These are phyloP conservation scores for Malassezia brasiliensis DNA, from an alignment of 1,284 basidiomycete species.

Conservation along the genomic window DNA sequence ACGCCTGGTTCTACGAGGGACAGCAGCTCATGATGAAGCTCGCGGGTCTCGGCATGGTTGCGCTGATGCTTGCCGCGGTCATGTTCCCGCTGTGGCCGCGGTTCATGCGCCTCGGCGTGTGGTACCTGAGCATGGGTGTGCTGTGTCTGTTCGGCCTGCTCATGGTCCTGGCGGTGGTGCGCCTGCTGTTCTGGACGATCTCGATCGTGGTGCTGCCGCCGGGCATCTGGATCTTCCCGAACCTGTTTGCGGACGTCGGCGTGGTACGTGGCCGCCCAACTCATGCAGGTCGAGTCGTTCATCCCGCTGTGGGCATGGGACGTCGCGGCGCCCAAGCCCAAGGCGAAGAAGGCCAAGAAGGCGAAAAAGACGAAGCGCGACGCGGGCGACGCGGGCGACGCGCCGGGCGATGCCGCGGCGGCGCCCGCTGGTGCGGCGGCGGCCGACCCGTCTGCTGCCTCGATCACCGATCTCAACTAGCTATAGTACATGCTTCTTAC, in stretches of 20 bases:
- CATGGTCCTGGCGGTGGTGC: slow-evolving; percentile 80
- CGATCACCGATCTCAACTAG: slow-evolving; percentile 13
- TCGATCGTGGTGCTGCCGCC: slow-evolving; percentile 76
- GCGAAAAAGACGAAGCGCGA: slow-evolving; percentile 5
- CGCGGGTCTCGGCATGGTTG: slow-evolving; percentile 85
- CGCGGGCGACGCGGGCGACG: not conserved
- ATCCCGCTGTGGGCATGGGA: slow-evolving; percentile 98
- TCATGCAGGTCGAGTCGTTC: slow-evolving; percentile 69
- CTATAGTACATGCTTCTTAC: slow-evolving; percentile 7
- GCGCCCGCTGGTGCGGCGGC: not conserved
- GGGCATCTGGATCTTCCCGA: slow-evolving; percentile 98
- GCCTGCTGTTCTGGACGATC: slow-evolving; percentile 86
- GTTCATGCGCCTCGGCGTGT: slow-evolving; percentile 84
- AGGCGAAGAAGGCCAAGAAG: slow-evolving; percentile 20
- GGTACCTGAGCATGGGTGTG: slow-evolving; percentile 82
- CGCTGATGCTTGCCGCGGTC: slow-evolving; percentile 84
- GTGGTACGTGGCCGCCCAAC: slow-evolving; percentile 61
- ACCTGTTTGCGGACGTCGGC: slow-evolving; percentile 95
- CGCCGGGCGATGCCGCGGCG: not conserved
- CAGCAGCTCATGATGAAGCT: slow-evolving; percentile 85
- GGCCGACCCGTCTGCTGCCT: not conserved
- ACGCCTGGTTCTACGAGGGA: slow-evolving; percentile 94
- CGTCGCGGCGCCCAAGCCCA: slow-evolving; percentile 59
- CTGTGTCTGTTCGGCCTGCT: slow-evolving; percentile 82
- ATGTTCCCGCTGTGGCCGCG: slow-evolving; percentile 99